Conservation (phyloP, 2,329 filamentous ascomycete genomes). For the Drechslerella coelobrocha region DNA sequence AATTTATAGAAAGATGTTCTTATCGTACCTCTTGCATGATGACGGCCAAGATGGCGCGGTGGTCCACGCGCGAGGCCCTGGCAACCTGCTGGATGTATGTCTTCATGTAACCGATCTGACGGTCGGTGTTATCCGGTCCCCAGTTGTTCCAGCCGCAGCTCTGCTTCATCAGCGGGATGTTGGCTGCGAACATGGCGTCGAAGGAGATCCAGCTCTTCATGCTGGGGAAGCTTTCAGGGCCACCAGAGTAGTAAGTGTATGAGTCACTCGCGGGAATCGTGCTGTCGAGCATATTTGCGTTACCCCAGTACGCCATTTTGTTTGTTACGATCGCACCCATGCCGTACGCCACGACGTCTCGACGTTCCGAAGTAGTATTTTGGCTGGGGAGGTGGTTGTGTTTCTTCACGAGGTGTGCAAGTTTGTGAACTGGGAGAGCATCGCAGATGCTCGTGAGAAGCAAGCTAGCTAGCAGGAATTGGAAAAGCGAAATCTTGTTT, state of each 20-base stretch:
- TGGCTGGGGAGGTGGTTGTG: slow-evolving; percentile 21
- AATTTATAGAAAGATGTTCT: background rate
- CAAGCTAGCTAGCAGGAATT: slow-evolving; percentile 30
- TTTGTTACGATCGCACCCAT: slow-evolving; percentile 29
- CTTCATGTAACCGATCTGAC: slow-evolving; percentile 33
- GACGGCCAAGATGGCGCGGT: slow-evolving; percentile 59
- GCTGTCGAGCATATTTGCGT: slow-evolving; percentile 30
- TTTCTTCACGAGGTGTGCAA: slow-evolving; percentile 14
- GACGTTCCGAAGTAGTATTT: slow-evolving; percentile 4
- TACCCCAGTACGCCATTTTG: slow-evolving; percentile 20
- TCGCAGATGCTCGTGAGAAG: slow-evolving; percentile 37
- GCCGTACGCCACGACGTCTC: slow-evolving; percentile 19
- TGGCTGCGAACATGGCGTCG: slow-evolving; percentile 45
- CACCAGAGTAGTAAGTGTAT: slow-evolving; percentile 41
- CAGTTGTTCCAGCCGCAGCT: slow-evolving; percentile 47
- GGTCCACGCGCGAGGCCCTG: slow-evolving; percentile 55
- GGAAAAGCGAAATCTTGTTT: slow-evolving; percentile 15
- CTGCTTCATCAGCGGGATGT: slow-evolving; percentile 42
- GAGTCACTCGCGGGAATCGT: slow-evolving; percentile 8
- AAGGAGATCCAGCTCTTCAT: slow-evolving; percentile 36
- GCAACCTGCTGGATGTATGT: slow-evolving; percentile 46
- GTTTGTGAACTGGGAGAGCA: slow-evolving; percentile 41
- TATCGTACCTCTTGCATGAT: slow-evolving; percentile 59
- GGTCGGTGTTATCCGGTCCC: slow-evolving; percentile 43
- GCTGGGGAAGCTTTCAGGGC: slow-evolving; percentile 30